Conservation (phyloP, 2,329 filamentous ascomycete species). For the Pseudogymnoascus sp. region DNA sequence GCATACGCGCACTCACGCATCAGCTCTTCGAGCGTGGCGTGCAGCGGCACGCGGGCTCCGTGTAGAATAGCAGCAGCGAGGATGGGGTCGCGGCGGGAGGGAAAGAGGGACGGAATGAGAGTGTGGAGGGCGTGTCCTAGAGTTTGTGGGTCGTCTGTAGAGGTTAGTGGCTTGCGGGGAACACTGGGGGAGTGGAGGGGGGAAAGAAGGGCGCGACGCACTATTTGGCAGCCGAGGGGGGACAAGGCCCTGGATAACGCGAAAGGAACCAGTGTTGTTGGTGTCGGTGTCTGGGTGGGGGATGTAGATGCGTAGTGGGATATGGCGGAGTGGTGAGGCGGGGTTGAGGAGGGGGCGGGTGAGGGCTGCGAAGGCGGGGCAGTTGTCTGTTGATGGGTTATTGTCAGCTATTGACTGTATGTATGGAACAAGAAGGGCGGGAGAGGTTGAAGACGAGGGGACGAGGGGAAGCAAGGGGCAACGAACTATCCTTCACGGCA, state of each 20-base stretch:
- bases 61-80: conserved; percentile 80
- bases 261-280: conserved; percentile 45
- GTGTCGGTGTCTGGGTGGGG: conserved; percentile 31
- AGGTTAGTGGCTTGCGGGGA: background rate
- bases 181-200: background rate
- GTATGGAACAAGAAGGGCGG: background rate
- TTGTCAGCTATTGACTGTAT: conserved; percentile 4
- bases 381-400: conserved; percentile 52
- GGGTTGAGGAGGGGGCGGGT: conserved; percentile 70
- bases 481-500: conserved; percentile 50
- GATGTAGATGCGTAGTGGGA: conserved; percentile 64
- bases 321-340: conserved; percentile 64
- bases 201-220: conserved; percentile 19
- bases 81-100: conserved; percentile 73
- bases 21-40: conserved; percentile 71
- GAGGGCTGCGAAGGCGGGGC: conserved; percentile 62
- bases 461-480: background rate
- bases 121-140: conserved; percentile 70
- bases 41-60: conserved; percentile 73
- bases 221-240: conserved; percentile 36
- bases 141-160: conserved; percentile 49
- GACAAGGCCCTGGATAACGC: conserved; percentile 68
- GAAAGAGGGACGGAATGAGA: conserved; percentile 75
- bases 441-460: too few species aligned
- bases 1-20: conserved; percentile 77